A percentile compares a stretch with the other conserved stretches of the same genome.
Conservation (phyloP, 1,139 yeast genomes). For the Saccharomyces hybrid region DNA sequence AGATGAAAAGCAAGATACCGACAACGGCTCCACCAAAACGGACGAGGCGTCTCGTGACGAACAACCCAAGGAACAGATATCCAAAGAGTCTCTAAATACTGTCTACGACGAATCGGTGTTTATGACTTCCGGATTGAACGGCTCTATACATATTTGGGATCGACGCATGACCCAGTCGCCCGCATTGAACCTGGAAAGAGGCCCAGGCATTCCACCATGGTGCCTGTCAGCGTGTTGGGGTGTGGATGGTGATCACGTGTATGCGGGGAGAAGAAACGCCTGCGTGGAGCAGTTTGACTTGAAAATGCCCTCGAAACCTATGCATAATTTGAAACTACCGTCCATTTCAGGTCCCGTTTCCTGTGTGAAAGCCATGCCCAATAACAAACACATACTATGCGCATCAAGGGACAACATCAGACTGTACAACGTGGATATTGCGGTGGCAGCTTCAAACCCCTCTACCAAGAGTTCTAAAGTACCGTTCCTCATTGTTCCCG, state of each 20-base stretch:
- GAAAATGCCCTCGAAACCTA: slow-evolving; percentile 49
- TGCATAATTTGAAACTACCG: slow-evolving; percentile 66
- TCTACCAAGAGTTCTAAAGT: slow-evolving; percentile 28
- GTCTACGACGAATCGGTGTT: slow-evolving; percentile 51
- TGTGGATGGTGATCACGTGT: slow-evolving; percentile 67
- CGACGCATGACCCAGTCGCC: slow-evolving; percentile 41
- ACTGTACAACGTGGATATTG: slow-evolving; percentile 54
- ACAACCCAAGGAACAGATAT: slow-evolving; percentile 24
- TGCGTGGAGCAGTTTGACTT: slow-evolving; percentile 80
- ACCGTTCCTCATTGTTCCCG: slow-evolving; percentile 53
- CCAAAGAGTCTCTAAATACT: slow-evolving; percentile 20
- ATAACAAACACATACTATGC: slow-evolving; percentile 68
- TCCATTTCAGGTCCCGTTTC: slow-evolving; percentile 88
- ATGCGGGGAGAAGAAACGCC: slow-evolving; percentile 84
- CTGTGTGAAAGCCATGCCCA: slow-evolving; percentile 73
- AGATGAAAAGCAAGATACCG: slow-evolving; percentile 31
- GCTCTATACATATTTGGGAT: slow-evolving; percentile 81
- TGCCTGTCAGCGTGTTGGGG: slow-evolving; percentile 91
- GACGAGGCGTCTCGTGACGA: neutral
- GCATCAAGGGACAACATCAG: slow-evolving; percentile 89
- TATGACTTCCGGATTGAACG: slow-evolving; percentile 78
- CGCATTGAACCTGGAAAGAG: slow-evolving; percentile 52
- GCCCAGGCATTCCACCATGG: slow-evolving; percentile 84
- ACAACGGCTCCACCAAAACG: neutral
- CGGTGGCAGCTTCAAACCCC: slow-evolving; percentile 14